Percentiles rank a stretch among this genome's conserved stretches.
Evolutionary conservation across 768 basidiomycete species (phyloP).

Genomic region (Russula earlei): DNA sequence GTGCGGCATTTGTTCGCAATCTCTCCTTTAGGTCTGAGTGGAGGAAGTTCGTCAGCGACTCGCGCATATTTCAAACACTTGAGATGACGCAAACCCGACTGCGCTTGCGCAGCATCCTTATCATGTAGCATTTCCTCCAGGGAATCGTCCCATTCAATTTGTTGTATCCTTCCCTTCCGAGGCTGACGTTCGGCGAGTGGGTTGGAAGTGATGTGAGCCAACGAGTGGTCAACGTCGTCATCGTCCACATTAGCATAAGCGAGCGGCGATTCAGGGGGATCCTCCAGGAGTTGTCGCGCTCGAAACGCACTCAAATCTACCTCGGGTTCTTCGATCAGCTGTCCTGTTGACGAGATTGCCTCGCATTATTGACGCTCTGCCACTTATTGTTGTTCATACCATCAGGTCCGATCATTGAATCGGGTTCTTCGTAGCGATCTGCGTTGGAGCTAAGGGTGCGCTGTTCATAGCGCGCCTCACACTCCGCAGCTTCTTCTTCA

Average conservation of each 20-base stretch:
- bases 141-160: conserved; percentile 59
- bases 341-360: conserved; percentile 34
- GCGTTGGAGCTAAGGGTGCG: conserved; percentile 59
- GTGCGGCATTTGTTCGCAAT: conserved; percentile 24
- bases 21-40: conserved; percentile 26
- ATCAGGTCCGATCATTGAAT: conserved; percentile 60
- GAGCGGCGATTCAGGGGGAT: conserved; percentile 19
- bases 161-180: conserved; percentile 55
- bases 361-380: neutral
- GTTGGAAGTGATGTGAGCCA: conserved; percentile 42
- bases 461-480: conserved; percentile 41
- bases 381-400: conserved; percentile 32
- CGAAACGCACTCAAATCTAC: conserved; percentile 62
- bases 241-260: conserved; percentile 30
- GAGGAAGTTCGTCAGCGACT: neutral
- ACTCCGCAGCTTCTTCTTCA: conserved; percentile 42
- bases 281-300: conserved; percentile 48
- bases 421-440: conserved; percentile 65
- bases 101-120: conserved; percentile 66
- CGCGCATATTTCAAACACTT: neutral
- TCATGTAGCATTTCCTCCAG: conserved; percentile 59
- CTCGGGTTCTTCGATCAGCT: conserved; percentile 59
- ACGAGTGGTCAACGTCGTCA: conserved; percentile 45
- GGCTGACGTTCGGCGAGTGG: conserved; percentile 20
- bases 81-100: conserved; percentile 42